Conservation (phyloP, 495 filamentous ascomycete genomes). For the Aspergillus heteromorphus region DNA sequence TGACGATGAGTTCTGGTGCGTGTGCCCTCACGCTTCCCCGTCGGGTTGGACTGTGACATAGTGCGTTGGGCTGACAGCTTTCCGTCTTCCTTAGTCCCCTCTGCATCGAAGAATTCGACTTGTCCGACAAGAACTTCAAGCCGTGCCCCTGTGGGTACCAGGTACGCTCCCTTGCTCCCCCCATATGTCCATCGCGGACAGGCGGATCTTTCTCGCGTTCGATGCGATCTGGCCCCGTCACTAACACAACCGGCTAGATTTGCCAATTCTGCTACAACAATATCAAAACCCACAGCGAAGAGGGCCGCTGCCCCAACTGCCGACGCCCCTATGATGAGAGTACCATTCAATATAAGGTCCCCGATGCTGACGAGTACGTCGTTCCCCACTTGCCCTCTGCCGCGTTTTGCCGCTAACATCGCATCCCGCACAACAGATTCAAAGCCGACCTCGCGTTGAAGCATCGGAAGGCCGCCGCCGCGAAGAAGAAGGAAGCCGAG, state of each 20-base stretch:
- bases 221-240: not conserved
- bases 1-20: constrained; percentile 88
- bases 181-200: not conserved
- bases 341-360: constrained; percentile 90
- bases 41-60: not conserved
- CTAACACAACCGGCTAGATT: constrained; percentile 53
- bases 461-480: constrained; percentile 84
- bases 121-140: constrained; percentile 93
- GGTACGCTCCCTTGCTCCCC: constrained; percentile 46
- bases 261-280: constrained; percentile 99
- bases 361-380: constrained; percentile 83
- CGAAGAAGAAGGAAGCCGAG: constrained; percentile 89
- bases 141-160: constrained; percentile 98
- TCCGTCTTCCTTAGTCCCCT: constrained; percentile 61
- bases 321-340: constrained; percentile 91
- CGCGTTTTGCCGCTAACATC: constrained; percentile 21
- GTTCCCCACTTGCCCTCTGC: constrained; percentile 20
- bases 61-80: constrained; percentile 15
- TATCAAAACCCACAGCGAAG: constrained; percentile 85
- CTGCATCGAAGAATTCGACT: constrained; percentile 98
- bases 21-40: not conserved
- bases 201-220: not conserved
- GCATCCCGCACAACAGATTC: constrained; percentile 42
- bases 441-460: constrained; percentile 85
- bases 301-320: constrained; percentile 93